Conservation (phyloP, 106 monocot genomes). For the Phalaenopsis aphrodite region DNA sequence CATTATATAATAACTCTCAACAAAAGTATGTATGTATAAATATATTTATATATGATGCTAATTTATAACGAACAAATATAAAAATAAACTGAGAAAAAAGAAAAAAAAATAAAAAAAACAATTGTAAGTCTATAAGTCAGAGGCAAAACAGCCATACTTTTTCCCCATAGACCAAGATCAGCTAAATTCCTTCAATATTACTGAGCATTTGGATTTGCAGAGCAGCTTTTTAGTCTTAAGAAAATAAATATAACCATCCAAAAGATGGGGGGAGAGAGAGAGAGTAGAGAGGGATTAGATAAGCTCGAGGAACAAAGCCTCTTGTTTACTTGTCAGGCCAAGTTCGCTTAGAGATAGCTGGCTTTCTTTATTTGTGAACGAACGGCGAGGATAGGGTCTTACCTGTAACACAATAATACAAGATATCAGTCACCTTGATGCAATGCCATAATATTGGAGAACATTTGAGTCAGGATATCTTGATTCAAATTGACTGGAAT, state of each 20-base stretch:
- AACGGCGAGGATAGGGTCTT: slow-evolving; percentile 67
- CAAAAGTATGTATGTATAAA: too few species aligned
- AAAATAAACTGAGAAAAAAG: not conserved
- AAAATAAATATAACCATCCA: not conserved
- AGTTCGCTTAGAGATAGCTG: slow-evolving; percentile 56
- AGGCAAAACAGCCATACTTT: not conserved
- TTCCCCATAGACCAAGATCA: not conserved
- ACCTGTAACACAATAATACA: slow-evolving; percentile 37
- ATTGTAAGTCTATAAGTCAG: not conserved
- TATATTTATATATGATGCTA: too few species aligned
- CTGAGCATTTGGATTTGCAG: not conserved
- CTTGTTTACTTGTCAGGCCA: slow-evolving; percentile 84
- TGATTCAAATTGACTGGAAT: too few species aligned
- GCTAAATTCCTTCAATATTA: not conserved
- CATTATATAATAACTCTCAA: too few species aligned
- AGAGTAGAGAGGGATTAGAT: slow-evolving; percentile 20
- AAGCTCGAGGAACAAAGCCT: slow-evolving; percentile 82
- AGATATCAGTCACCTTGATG: too few species aligned
- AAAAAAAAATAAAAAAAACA: not conserved
- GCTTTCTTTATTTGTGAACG: slow-evolving; percentile 60
- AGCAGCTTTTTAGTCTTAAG: not conserved
- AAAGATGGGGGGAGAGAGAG: too few species aligned
- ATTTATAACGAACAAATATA: not conserved
- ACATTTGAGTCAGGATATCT: too few species aligned
- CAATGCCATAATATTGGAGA: too few species aligned